Evolutionary conservation across 306 rosid species (phyloP).

Genomic region (Crotalaria pallida): DNA sequence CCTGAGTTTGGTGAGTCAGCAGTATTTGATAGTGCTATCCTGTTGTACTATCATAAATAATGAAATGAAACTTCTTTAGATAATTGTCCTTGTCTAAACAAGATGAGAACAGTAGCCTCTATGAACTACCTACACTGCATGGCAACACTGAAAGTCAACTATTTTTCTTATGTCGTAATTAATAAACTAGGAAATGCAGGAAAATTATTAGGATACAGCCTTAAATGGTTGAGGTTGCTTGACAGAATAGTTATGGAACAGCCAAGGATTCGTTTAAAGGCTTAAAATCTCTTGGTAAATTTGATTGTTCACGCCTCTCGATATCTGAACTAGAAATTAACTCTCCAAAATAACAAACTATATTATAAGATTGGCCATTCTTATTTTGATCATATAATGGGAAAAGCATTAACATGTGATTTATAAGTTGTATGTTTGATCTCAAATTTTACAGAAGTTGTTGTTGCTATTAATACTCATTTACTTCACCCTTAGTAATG

Average conservation of each 20-base stretch:
- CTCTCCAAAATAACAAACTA: neutral
- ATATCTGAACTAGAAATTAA: conserved; percentile 1
- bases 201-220: neutral
- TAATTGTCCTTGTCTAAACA: conserved; percentile 1
- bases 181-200: neutral
- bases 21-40: no score
- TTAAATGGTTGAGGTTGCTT: conserved; percentile 2
- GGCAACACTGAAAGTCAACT: neutral
- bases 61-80: neutral
- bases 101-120: neutral
- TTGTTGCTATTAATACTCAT: neutral
- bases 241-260: conserved; percentile 10
- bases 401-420: conserved; percentile 10
- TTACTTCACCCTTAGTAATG: conserved; percentile 1
- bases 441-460: neutral
- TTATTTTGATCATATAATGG: neutral
- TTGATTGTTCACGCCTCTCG: neutral
- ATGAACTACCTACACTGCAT: neutral
- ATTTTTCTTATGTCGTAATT: neutral
- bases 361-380: neutral
- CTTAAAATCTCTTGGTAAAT: neutral
- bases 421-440: neutral
- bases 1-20: no score
- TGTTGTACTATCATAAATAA: no score
- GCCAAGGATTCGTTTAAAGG: conserved; percentile 12